Percentiles rank a stretch among this genome's conserved stretches.
Conservation (phyloP, 208 protist genomes). For the Strigomonas culicis region DNA sequence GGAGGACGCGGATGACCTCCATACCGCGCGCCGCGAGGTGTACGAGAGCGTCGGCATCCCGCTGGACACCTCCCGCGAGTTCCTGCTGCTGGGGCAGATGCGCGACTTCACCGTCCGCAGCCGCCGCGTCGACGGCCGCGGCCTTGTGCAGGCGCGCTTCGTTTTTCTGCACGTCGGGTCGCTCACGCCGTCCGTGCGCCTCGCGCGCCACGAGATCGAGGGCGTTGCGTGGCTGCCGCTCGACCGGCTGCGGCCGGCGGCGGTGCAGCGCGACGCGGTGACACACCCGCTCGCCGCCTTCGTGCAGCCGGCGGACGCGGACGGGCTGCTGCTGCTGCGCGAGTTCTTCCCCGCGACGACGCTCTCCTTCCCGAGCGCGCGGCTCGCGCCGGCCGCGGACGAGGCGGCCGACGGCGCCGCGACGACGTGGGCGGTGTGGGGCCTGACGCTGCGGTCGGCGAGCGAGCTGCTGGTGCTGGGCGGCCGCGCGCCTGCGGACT, state of each 20-base stretch:
- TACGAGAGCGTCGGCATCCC: constrained; percentile 59
- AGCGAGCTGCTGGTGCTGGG: constrained; percentile 62
- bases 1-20: constrained; percentile 59
- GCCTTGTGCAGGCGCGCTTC: constrained; percentile 64
- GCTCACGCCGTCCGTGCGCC: constrained; percentile 45
- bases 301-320: constrained; percentile 35
- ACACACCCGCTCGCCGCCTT: constrained; percentile 51
- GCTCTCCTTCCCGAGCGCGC: constrained; percentile 49
- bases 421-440: constrained; percentile 50
- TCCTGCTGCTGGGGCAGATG: constrained; percentile 57
- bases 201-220: constrained; percentile 50
- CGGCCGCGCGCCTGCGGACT: constrained; percentile 41
- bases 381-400: constrained; percentile 11
- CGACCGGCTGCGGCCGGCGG: constrained; percentile 16
- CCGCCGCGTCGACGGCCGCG: constrained; percentile 14
- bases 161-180: constrained; percentile 75
- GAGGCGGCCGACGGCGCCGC: constrained; percentile 1
- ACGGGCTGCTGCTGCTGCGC: constrained; percentile 35
- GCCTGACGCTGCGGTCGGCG: constrained; percentile 47
- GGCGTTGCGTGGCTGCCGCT: constrained; percentile 66
- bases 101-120: constrained; percentile 42
- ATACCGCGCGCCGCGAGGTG: constrained; percentile 39
- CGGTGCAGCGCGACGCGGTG: constrained; percentile 29
- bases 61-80: constrained; percentile 34
- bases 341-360: constrained; percentile 48